phyloP scores from a whole-genome alignment of 495 filamentous ascomycete species.

The Xanthoparmelia taractica region DNA sequence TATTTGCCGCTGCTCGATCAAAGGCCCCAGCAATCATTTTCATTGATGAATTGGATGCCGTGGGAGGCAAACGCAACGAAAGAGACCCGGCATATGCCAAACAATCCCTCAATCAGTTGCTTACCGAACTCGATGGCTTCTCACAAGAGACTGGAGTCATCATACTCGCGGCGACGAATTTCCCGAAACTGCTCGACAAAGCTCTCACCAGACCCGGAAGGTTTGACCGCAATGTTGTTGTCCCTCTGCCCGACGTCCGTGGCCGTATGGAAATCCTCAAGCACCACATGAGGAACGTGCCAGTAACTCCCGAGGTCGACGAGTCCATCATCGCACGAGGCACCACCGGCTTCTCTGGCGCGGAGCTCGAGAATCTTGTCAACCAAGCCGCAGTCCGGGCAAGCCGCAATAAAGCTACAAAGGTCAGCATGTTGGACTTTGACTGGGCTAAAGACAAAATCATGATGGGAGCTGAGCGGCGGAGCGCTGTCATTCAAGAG shows the following conservation, averaged over 20 bases:
- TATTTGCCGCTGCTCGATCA: constrained; percentile 78
- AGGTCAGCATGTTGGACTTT: constrained; percentile 71
- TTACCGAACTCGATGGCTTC: constrained; percentile 97
- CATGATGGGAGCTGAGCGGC: constrained; percentile 90
- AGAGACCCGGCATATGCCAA: constrained; percentile 93
- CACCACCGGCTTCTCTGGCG: constrained; percentile 87
- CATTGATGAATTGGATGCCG: constrained; percentile 95
- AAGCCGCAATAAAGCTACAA: constrained; percentile 63
- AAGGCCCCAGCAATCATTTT: constrained; percentile 96
- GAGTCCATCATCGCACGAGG: constrained; percentile 71
- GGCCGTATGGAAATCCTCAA: constrained; percentile 86
- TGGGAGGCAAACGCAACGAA: constrained; percentile 88
- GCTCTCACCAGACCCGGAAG: constrained; percentile 89
- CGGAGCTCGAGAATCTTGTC: constrained; percentile 90
- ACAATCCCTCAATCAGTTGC: constrained; percentile 92
- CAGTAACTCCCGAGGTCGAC: constrained; percentile 70
- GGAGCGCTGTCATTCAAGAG: constrained; percentile 76
- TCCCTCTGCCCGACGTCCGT: constrained; percentile 89
- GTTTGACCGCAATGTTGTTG: constrained; percentile 84
- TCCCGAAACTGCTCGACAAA: constrained; percentile 88
- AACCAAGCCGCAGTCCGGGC: constrained; percentile 94
- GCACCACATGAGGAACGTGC: constrained; percentile 85
- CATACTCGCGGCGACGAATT: constrained; percentile 92
- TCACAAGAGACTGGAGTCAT: constrained; percentile 90
- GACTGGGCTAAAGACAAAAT: constrained; percentile 99